Evolutionary conservation across 129 eudicot genomes (phyloP), one percentile per base, ranked within the genome.

Genomic region (Artemisia argyi): DNA sequence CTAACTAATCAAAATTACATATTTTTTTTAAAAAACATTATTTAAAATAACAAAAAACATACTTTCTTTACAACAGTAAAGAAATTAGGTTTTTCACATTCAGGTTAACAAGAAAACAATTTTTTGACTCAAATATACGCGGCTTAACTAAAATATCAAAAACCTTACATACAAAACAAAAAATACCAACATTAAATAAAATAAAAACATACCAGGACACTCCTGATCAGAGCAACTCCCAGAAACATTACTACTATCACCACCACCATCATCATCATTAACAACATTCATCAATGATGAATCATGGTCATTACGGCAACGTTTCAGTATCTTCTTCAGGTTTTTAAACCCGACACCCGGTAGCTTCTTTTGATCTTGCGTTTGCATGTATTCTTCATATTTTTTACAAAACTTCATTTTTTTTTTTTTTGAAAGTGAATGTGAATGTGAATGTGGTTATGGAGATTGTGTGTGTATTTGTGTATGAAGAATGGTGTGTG

Each of bases 291-390:
- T 30, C 26, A 35, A 51, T 64, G 64, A 42, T 0, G 65, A 62
- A 4, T 62, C 54, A 26, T 78, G 52, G 14, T 75, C 73, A 18
- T 47, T 63, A 24, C 78, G 78, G 73, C 83, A 79, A 2, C 74
- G 57, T 54, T 79, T 79, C 83, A 79, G 58, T 12, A 79, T 79
- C 32, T 79, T 79, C 24, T 79, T 79, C 24, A 79, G 65, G 32
- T 79, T 79, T 9, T 79, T 79, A 12, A 79, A 79, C 39, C 83
- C 83, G 12, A 73, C 83, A 66, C 74, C 78, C 6, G 74, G 83
- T 48, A 79, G 61, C 54, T 66, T 72, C 57, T 66, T 79, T 17
- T 79, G 63, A 66, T 73, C 74, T n/a, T 79, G 83, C 5, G 62
- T 66, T 57, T 79, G 78, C 83, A 79, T 79, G 74, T 65, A 79